Evolutionary conservation across 176 grass and related monocot species (phyloP), one percentile per base, ranked within the genome.

Genomic region (Cocos nucifera): DNA sequence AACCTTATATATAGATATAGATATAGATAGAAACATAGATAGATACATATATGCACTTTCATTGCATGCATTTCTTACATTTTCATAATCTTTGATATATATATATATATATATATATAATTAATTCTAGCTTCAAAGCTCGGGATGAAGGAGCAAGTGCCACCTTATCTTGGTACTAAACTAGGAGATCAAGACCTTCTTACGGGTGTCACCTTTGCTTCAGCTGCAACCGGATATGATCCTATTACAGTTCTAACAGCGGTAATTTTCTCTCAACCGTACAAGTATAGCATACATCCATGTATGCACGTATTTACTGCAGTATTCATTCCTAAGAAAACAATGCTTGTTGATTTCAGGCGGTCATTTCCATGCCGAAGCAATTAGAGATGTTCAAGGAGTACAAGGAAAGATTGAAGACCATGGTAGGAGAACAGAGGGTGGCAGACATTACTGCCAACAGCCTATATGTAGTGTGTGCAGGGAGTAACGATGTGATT

Each of bases 201-300:
- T 44, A 12, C 67, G 1, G 89, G 84, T 15, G 89, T 85, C n/a
- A 81, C 78, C 75, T 95, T 95, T 77, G 89, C 85, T 15, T 95
- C 89, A 3, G 89, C 81, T 25, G 76, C 73, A 27, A 88, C 84
- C 14, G 89, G 89, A 20, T 83, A 85, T 8, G 89, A 95, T 66
- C 70, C 70, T 58, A 57, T 56, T 56, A 95, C 89, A 20, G 74
- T 74, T 8, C 48, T 57, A 4, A 48, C 79, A 17, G 50, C 82
- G 15, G 86, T 84, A 64, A 64, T 25, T 25, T 25, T 25, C 2
- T 25, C 27, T 28, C 27, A 28, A 5, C 3, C 0, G 27, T 28
- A 28, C 4, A 28, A 28, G 4, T 28, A 28, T 28, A 5, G 5
- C 27, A 5, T 28, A 28, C 27, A 5, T 28, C 5, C 4, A 28